Evolutionary conservation across 2,329 filamentous ascomycete genomes (phyloP), one percentile per base, ranked within the genome.

Genomic region (Cercospora brassicicola): DNA sequence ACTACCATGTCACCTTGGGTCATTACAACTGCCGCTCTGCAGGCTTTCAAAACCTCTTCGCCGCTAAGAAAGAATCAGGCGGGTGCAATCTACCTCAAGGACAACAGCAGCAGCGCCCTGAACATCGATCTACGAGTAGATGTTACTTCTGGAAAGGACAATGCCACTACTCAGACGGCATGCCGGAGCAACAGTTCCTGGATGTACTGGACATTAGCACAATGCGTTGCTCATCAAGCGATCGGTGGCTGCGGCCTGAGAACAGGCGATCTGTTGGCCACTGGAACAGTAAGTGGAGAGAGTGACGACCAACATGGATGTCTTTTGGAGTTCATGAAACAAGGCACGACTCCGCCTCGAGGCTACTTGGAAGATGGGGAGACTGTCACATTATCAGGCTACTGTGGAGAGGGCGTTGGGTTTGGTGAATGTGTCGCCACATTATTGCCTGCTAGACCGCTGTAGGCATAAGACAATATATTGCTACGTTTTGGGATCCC

Each of bases 1-100:
- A 89, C 87, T 0, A 84, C 82, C 0, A 84, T 90, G n/a, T 88
- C 86, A 0, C 86, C 87, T 0, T 90, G 87, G 88, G 78, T 89
- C 3, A 75, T 90, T 8, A 88, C 86, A 0, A 77, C 84, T 0
- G 86, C 88, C 18, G 87, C 88, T 0, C 74, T 90, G 15, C 75
- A 77, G 45, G 65, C 75, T 2, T 79, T 77, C 71, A 72, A 71
- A 30, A 71, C 69, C n/a, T 33, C 67, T 5, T 67, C 71, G 42
- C 57, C 72, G 55, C 51, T 70, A n/a, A 69, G 74, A 33, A 56
- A 53, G 11, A 39, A 64, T 10, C 66, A 72, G 10, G 33, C 45
- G 5, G 68, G 74, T 8, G 66, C 67, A 48, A 64, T 72, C 9
- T 75, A 77, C 64, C 72, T 76, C n/a, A 67, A 64, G n/a, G 68